phyloP scores from a whole-genome alignment of 805 yeast species.

The Candida cerambycidarum region DNA sequence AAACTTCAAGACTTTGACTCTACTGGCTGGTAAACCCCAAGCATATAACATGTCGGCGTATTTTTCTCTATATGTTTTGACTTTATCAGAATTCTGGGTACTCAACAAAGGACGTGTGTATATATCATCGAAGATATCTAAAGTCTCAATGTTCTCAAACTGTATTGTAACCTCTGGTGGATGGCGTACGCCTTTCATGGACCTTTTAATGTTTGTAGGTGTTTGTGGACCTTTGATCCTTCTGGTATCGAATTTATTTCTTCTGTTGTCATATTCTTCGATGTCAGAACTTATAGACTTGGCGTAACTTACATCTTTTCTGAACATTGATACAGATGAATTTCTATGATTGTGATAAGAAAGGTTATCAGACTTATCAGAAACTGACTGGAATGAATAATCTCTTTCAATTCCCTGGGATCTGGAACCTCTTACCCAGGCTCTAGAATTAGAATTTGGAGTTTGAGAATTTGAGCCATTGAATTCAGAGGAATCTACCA shows the following conservation, averaged over 20 bases:
- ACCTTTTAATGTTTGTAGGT: slow-evolving; percentile 2
- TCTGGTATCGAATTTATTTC: neutral
- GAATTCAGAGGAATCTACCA: neutral
- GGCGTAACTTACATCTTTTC: slow-evolving; percentile 14
- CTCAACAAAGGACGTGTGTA: slow-evolving; percentile 42
- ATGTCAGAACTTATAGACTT: slow-evolving; percentile 19
- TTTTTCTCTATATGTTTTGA: slow-evolving; percentile 52
- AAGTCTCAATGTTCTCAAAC: slow-evolving; percentile 43
- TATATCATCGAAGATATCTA: slow-evolving; percentile 46
- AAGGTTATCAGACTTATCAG: slow-evolving; percentile 10
- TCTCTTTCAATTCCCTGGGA: slow-evolving; percentile 4
- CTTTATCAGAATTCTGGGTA: slow-evolving; percentile 34
- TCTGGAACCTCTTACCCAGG: neutral
- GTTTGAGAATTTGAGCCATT: too few relatives aligned
- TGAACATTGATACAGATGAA: slow-evolving; percentile 9
- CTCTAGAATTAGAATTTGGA: too few relatives aligned
- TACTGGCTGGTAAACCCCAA: slow-evolving; percentile 83
- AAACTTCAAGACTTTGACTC: slow-evolving; percentile 76
- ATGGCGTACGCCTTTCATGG: slow-evolving; percentile 19
- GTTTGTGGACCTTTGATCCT: slow-evolving; percentile 5
- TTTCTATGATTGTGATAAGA: slow-evolving; percentile 5
- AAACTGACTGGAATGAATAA: slow-evolving; percentile 9
- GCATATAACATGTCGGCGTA: slow-evolving; percentile 74
- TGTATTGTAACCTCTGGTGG: slow-evolving; percentile 43
- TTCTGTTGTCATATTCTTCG: slow-evolving; percentile 2